Evolutionary conservation across 2,329 filamentous ascomycete species (phyloP).

Genomic region (Ceratocystis alfenasii): DNA sequence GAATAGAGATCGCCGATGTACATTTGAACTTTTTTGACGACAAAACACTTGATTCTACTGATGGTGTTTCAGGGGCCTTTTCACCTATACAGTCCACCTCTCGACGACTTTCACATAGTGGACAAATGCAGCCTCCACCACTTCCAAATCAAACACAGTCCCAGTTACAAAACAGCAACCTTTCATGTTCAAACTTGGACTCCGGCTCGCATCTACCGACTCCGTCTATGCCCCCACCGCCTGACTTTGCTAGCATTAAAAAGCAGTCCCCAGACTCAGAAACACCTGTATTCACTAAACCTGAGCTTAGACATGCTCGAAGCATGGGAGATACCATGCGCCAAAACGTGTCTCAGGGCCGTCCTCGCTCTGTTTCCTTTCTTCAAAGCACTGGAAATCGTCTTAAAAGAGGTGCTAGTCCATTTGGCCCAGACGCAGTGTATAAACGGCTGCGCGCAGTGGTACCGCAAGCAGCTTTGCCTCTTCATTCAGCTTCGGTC

Average conservation of each 20-base stretch:
- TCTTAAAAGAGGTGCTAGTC: slow-evolving; percentile 42
- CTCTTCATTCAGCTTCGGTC: slow-evolving; percentile 20
- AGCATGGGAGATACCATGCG: slow-evolving; percentile 38
- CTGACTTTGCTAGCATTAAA: slow-evolving; percentile 22
- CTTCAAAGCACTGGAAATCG: slow-evolving; percentile 7
- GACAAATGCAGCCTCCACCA: slow-evolving; percentile 22
- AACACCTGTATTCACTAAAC: slow-evolving; percentile 41
- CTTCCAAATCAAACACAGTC: slow-evolving; percentile 20
- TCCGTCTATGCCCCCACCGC: slow-evolving; percentile 16
- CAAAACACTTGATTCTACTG: slow-evolving; percentile 2
- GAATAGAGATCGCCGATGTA: slow-evolving; percentile 66
- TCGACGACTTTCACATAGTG: neutral
- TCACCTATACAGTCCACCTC: neutral
- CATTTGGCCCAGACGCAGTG: slow-evolving; percentile 46
- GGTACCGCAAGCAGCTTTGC: slow-evolving; percentile 27
- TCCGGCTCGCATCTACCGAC: slow-evolving; percentile 13
- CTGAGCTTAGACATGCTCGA: slow-evolving; percentile 46
- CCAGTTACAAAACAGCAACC: slow-evolving; percentile 5
- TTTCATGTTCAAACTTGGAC: neutral
- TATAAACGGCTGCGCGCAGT: slow-evolving; percentile 46
- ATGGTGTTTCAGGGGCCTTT: slow-evolving; percentile 9
- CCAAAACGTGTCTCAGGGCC: neutral
- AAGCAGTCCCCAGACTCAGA: slow-evolving; percentile 13
- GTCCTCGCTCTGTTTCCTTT: slow-evolving; percentile 25
- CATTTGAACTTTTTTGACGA: slow-evolving; percentile 80